Evolutionary conservation across 352 stramenopile species (phyloP), one percentile per base, ranked within the genome.

Genomic region (Pythium folliculosum): DNA sequence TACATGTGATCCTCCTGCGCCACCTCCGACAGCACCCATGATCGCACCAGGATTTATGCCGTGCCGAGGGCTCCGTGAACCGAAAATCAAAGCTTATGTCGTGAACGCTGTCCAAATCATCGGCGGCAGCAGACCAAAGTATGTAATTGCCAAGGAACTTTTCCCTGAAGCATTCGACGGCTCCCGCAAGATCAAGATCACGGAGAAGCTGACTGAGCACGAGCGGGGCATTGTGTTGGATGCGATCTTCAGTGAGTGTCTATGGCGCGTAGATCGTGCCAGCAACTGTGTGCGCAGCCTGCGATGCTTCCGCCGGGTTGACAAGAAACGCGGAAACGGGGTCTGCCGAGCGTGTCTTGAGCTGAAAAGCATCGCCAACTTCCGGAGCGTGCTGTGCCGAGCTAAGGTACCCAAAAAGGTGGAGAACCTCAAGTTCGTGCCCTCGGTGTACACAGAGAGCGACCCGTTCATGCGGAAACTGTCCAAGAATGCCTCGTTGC

Each of bases 371-470:
- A 77, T 89, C 22, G 75, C 84, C 1, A 94, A 90, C 60, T 92
- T 93, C 57, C 86, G 86, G 23, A 93, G 84, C 40, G 75, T 92
- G 44, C 67, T 93, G 12, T 90, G 82, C 47, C 82, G 84, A 49
- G 89, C 86, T 6, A 90, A 89, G 43, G 59, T 76, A 32, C 79
- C 82, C 0, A 90, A 86, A 62, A 89, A 91, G 22, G 70, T 90
- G 2, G 84, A 89, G 50, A 94, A 94, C 37, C 80, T 94, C 65
- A 91, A 91, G 63, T 94, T 82, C 54, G 71, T 91, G 53, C 86
- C 86, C 1, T 91, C 76, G 12, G 72, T 83, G 25, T 92, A 90
- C 80, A 92, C 82, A 1, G 79, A 89, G 51, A 90, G 82, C 55
- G 84, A 94, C 35, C 86, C 86, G 6, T 90, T 92, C 55, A 70